These are phyloP conservation scores for Phoenix roebelenii DNA, from an alignment of 176 grass and related monocot genomes.

Conservation along the genomic window DNA sequence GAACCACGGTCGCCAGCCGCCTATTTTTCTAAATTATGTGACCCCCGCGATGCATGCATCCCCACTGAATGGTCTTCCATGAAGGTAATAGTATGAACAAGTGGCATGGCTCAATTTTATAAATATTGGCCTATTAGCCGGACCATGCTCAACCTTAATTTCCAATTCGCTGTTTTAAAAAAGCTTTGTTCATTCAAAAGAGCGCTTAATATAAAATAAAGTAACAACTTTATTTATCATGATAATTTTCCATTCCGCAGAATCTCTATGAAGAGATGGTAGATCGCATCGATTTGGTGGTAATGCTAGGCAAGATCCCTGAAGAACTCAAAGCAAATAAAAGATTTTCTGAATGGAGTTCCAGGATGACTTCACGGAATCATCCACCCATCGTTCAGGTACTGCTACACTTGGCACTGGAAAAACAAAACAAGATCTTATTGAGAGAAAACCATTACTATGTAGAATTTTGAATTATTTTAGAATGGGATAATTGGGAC, in stretches of 20 bases:
- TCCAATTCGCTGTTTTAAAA: too few species aligned
- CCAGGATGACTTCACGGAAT: constrained; percentile 28
- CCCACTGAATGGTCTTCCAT: constrained; percentile 34
- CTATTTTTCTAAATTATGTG: constrained; percentile 37
- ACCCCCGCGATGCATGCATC: constrained; percentile 1
- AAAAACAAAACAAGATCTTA: too few species aligned
- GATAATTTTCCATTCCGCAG: constrained; percentile 18
- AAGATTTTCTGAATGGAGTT: constrained; percentile 45
- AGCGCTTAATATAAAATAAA: too few species aligned
- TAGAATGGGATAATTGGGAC: too few species aligned
- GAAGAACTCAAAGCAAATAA: constrained; percentile 11
- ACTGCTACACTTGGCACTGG: background rate
- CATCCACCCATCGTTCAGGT: constrained; percentile 52
- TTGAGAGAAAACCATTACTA: too few species aligned
- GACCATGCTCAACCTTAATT: too few species aligned
- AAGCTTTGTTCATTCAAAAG: too few species aligned
- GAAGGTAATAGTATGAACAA: constrained; percentile 18
- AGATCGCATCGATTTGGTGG: constrained; percentile 30
- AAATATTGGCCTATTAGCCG: too few species aligned
- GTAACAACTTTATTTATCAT: background rate
- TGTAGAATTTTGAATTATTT: too few species aligned
- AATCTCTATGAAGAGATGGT: constrained; percentile 46
- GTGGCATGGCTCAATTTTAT: too few species aligned
- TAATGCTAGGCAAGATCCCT: constrained; percentile 33
- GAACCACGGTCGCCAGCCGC: constrained; percentile 52